A percentile compares a stretch with the other conserved stretches of the same genome.
These are phyloP conservation scores for Ligustrum vulgare DNA, from an alignment of 257 asterid genomes.

Conservation along the genomic window DNA sequence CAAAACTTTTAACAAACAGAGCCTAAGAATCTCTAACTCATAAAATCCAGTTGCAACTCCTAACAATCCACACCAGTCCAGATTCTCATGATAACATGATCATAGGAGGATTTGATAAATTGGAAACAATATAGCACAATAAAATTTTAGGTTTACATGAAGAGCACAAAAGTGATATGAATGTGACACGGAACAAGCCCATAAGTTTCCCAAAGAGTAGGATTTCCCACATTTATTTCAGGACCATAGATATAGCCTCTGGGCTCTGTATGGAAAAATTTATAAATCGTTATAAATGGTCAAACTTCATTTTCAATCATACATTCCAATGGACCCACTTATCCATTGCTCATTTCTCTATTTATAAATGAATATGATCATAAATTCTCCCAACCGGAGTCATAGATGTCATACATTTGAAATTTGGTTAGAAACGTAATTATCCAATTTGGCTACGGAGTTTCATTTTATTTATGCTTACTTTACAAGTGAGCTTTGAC, in stretches of 20 bases:
- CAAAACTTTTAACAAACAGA: too few species aligned
- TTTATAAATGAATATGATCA: too few species aligned
- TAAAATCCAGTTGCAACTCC: neutral
- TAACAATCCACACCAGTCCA: neutral
- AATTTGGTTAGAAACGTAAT: neutral
- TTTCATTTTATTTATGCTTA: neutral
- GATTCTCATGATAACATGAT: neutral
- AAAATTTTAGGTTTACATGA: neutral
- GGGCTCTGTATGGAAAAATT: too few species aligned
- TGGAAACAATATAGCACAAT: neutral
- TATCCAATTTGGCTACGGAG: neutral
- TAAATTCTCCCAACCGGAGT: too few species aligned
- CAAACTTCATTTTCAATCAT: too few species aligned
- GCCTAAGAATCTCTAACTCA: neutral
- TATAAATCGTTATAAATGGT: too few species aligned
- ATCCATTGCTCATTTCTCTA: too few species aligned
- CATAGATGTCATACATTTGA: neutral
- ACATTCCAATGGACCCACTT: too few species aligned
- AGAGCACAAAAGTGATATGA: neutral
- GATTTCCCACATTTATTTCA: neutral
- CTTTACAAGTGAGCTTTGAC: neutral
- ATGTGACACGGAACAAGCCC: neutral
- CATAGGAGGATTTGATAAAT: neutral
- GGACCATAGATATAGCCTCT: neutral
- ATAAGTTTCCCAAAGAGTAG: neutral